Percentiles rank a stretch among this genome's conserved stretches.
Evolutionary conservation across 257 asterid genomes (phyloP).

Genomic region (Cinchona pubescens): DNA sequence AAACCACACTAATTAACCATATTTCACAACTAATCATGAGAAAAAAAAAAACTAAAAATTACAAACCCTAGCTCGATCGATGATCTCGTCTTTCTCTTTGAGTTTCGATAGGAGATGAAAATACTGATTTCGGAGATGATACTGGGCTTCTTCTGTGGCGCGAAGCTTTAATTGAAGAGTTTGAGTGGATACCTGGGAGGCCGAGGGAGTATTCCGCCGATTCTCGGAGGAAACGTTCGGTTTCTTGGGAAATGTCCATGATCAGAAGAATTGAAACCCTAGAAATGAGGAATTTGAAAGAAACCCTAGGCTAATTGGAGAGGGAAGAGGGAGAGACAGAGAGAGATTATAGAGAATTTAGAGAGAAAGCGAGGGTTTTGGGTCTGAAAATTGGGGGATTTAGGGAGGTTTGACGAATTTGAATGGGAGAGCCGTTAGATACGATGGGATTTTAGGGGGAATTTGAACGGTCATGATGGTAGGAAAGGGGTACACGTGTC

Average conservation of each 20-base stretch:
- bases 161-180: constrained; percentile 64
- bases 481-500: no score
- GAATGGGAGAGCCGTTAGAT: no score
- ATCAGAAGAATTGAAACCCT: not conserved
- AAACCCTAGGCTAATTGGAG: not conserved
- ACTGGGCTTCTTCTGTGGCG: constrained; percentile 56
- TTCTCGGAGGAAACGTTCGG: constrained; percentile 73
- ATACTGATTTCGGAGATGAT: constrained; percentile 48
- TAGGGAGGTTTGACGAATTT: no score
- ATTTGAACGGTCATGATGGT: no score
- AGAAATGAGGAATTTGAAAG: not conserved
- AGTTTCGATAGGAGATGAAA: constrained; percentile 58
- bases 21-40: no score
- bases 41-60: not conserved
- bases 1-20: not conserved
- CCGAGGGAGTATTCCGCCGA: constrained; percentile 70
- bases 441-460: no score
- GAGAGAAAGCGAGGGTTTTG: constrained; percentile 13
- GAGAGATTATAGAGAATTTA: not conserved
- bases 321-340: no score
- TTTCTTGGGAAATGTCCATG: constrained; percentile 79
- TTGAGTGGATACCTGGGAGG: constrained; percentile 51
- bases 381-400: no score
- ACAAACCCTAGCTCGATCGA: constrained; percentile 75
- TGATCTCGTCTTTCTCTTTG: constrained; percentile 58